phyloP scores from a whole-genome alignment of 805 yeast genomes.

The Brettanomyces naardenensis region DNA sequence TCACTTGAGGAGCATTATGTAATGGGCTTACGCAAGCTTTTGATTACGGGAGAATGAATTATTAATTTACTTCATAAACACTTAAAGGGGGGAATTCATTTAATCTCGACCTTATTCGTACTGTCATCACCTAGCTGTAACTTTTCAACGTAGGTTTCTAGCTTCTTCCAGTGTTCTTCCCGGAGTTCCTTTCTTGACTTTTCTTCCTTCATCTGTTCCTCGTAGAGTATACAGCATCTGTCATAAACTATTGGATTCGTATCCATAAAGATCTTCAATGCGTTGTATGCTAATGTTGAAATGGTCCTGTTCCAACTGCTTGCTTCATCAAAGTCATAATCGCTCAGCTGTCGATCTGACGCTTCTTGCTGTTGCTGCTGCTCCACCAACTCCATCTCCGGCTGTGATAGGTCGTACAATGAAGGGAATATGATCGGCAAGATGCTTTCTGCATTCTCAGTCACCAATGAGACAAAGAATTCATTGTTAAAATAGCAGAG shows the following conservation, averaged over 20 bases:
- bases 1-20: slow-evolving; percentile 10
- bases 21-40: too few relatives aligned
- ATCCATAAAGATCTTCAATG: slow-evolving; percentile 86
- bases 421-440: slow-evolving; percentile 89
- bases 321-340: slow-evolving; percentile 35
- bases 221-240: slow-evolving; percentile 83
- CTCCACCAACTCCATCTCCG: slow-evolving; percentile 25
- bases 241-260: slow-evolving; percentile 87
- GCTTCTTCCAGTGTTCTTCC: slow-evolving; percentile 61
- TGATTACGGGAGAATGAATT: background rate
- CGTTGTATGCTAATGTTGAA: slow-evolving; percentile 83
- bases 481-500: slow-evolving; percentile 93
- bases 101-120: slow-evolving; percentile 54
- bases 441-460: slow-evolving; percentile 88
- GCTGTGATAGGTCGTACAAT: slow-evolving; percentile 68
- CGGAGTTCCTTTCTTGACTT: slow-evolving; percentile 53
- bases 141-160: slow-evolving; percentile 50
- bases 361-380: slow-evolving; percentile 22
- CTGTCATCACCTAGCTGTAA: slow-evolving; percentile 21
- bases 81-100: too few relatives aligned
- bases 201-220: slow-evolving; percentile 71
- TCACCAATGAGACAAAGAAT: slow-evolving; percentile 80
- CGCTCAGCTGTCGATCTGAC: slow-evolving; percentile 13
- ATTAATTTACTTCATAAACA: too few relatives aligned
- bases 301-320: slow-evolving; percentile 90